Percentiles rank a stretch among this genome's conserved stretches.
Evolutionary conservation across 768 basidiomycete genomes (phyloP).

Genomic region (Piloderma croceum): DNA sequence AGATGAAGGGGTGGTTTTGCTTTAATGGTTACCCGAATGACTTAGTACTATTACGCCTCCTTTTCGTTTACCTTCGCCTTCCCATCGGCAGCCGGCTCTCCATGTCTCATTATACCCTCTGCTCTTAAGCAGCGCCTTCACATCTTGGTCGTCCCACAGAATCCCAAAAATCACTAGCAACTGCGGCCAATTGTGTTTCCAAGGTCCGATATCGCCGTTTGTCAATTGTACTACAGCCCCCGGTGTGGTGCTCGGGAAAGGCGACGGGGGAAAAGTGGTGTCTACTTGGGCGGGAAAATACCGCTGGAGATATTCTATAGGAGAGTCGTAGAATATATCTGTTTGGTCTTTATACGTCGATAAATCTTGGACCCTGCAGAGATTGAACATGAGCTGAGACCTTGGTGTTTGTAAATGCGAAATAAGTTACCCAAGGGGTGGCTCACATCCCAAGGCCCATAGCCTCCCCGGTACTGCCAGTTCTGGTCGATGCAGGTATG

Average conservation of each 20-base stretch:
- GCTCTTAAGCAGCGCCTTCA: slow-evolving; percentile 40
- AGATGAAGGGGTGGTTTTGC: no score
- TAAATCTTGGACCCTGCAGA: slow-evolving; percentile 43
- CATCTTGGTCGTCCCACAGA: slow-evolving; percentile 51
- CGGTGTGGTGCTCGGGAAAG: slow-evolving; percentile 46
- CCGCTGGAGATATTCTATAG: slow-evolving; percentile 53
- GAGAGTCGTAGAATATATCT: slow-evolving; percentile 71
- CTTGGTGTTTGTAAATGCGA: neutral
- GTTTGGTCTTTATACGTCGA: slow-evolving; percentile 73
- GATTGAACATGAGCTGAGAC: slow-evolving; percentile 7
- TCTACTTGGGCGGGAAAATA: slow-evolving; percentile 68
- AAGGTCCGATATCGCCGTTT: slow-evolving; percentile 32
- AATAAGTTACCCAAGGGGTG: slow-evolving; percentile 69
- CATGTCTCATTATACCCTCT: slow-evolving; percentile 64
- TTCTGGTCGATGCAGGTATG: slow-evolving; percentile 72
- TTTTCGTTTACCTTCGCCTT: slow-evolving; percentile 61
- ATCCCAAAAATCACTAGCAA: slow-evolving; percentile 80
- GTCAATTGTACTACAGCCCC: slow-evolving; percentile 28
- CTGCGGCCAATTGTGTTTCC: slow-evolving; percentile 76
- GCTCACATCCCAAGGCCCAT: slow-evolving; percentile 92
- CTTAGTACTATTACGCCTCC: slow-evolving; percentile 74
- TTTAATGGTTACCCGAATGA: slow-evolving; percentile 20
- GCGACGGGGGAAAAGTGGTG: slow-evolving; percentile 58
- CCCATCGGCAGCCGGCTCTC: slow-evolving; percentile 60
- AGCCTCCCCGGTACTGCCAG: slow-evolving; percentile 48